Evolutionary conservation across 768 basidiomycete genomes (phyloP).

Genomic region (Baorangia bicolor): DNA sequence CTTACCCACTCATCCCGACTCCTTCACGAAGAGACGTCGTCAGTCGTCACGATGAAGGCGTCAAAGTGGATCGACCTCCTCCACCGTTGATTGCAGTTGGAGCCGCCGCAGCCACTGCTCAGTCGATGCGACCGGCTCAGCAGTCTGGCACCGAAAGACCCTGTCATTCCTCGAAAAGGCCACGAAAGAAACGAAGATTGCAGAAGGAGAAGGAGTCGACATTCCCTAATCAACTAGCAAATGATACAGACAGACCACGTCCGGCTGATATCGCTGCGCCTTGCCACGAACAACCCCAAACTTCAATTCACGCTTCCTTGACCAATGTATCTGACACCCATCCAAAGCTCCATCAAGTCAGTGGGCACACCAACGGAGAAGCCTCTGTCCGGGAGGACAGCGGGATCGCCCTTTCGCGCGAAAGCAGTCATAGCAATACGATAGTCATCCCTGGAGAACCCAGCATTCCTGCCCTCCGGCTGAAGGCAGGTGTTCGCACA

Average conservation of each 20-base stretch:
- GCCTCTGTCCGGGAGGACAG: neutral
- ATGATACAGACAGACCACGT: neutral
- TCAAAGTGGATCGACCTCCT: neutral
- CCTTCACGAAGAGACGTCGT: neutral
- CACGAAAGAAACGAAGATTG: slow-evolving; percentile 18
- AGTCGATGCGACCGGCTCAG: neutral
- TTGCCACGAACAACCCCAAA: slow-evolving; percentile 3
- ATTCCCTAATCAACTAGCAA: neutral
- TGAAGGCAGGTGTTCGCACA: slow-evolving; percentile 27
- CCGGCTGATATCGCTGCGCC: neutral
- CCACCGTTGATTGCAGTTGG: neutral
- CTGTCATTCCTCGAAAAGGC: slow-evolving; percentile 3
- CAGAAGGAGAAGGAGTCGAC: slow-evolving; percentile 4
- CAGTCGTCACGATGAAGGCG: neutral
- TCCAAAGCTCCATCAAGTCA: neutral
- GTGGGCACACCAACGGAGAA: neutral
- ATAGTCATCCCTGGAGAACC: neutral
- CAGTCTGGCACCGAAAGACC: neutral
- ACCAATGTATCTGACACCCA: neutral
- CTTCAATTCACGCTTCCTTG: neutral
- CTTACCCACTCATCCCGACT: neutral
- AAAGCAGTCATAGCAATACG: neutral
- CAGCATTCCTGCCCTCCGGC: neutral
- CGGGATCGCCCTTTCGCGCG: neutral
- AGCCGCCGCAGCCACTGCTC: neutral